phyloP scores from a whole-genome alignment of 805 yeast species.

The Candida pseudoglaebosa region DNA sequence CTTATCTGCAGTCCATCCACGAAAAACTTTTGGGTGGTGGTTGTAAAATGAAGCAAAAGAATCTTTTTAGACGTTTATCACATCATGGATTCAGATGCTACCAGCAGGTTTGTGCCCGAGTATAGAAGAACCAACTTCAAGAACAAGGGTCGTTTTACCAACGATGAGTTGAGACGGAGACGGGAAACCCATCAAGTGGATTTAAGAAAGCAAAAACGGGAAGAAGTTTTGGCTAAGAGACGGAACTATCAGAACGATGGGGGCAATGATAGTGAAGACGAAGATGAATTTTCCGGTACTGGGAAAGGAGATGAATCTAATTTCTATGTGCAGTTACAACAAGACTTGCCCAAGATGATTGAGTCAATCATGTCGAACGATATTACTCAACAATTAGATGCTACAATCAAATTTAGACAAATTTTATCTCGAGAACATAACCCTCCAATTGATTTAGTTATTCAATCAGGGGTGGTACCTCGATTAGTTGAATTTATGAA shows the following conservation, averaged over 20 bases:
- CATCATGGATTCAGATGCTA: conserved; percentile 69
- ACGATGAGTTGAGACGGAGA: conserved; percentile 95
- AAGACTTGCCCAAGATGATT: conserved; percentile 83
- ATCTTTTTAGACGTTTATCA: too few relatives aligned
- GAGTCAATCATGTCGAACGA: conserved; percentile 72
- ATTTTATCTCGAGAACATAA: conserved; percentile 88
- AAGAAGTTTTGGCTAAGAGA: conserved; percentile 90
- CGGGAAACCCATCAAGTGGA: conserved; percentile 97
- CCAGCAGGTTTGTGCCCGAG: conserved; percentile 89
- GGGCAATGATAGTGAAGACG: conserved; percentile 37
- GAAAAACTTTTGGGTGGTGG: neutral
- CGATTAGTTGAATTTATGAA: conserved; percentile 82
- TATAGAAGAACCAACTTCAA: conserved; percentile 95
- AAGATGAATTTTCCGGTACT: conserved; percentile 38
- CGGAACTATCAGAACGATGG: conserved; percentile 58
- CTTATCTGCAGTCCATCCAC: too few relatives aligned
- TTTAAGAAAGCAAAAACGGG: conserved; percentile 92
- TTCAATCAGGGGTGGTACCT: conserved; percentile 91
- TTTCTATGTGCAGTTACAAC: conserved; percentile 38
- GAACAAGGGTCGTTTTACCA: conserved; percentile 88
- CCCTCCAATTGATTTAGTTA: conserved; percentile 94
- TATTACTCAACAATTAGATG: conserved; percentile 75
- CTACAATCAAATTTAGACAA: conserved; percentile 92
- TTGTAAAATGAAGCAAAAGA: neutral
- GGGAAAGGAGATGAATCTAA: conserved; percentile 43